Percentiles rank a stretch among this genome's conserved stretches.
phyloP scores from a whole-genome alignment of 2,329 filamentous ascomycete genomes.

The Tolypocladium endophyticum region DNA sequence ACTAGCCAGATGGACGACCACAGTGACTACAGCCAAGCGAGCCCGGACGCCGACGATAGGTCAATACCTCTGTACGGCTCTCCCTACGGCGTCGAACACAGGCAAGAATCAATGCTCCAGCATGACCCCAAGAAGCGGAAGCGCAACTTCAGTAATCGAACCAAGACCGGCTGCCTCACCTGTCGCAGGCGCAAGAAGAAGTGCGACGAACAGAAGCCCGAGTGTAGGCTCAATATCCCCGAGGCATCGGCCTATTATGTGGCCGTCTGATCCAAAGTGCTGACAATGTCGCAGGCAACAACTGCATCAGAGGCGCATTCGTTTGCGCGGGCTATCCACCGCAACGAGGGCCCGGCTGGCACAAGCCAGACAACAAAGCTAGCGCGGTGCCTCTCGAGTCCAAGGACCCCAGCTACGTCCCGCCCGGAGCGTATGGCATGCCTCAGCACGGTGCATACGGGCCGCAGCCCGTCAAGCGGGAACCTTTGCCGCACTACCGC shows the following conservation, averaged over 20 bases:
- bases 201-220: slow-evolving; percentile 87
- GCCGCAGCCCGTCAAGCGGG: slow-evolving; percentile 36
- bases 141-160: slow-evolving; percentile 84
- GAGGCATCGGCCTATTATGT: not conserved
- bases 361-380: slow-evolving; percentile 63
- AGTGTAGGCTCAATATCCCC: slow-evolving; percentile 52
- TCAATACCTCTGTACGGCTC: slow-evolving; percentile 27
- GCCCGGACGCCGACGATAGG: slow-evolving; percentile 42
- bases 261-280: slow-evolving; percentile 1
- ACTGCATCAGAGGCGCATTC: slow-evolving; percentile 85
- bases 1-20: slow-evolving; percentile 34
- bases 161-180: slow-evolving; percentile 91
- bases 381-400: slow-evolving; percentile 68
- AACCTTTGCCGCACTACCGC: slow-evolving; percentile 48
- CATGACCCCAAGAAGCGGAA: slow-evolving; percentile 60
- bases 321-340: slow-evolving; percentile 85
- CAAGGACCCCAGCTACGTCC: slow-evolving; percentile 60
- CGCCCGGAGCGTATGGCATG: slow-evolving; percentile 52
- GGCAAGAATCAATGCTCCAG: slow-evolving; percentile 39
- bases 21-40: slow-evolving; percentile 40
- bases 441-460: slow-evolving; percentile 33
- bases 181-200: slow-evolving; percentile 94
- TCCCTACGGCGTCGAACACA: slow-evolving; percentile 36
- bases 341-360: slow-evolving; percentile 60
- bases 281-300: slow-evolving; percentile 50